Conservation (phyloP, 2,329 filamentous ascomycete genomes). For the Ophiostoma tasmaniense region DNA sequence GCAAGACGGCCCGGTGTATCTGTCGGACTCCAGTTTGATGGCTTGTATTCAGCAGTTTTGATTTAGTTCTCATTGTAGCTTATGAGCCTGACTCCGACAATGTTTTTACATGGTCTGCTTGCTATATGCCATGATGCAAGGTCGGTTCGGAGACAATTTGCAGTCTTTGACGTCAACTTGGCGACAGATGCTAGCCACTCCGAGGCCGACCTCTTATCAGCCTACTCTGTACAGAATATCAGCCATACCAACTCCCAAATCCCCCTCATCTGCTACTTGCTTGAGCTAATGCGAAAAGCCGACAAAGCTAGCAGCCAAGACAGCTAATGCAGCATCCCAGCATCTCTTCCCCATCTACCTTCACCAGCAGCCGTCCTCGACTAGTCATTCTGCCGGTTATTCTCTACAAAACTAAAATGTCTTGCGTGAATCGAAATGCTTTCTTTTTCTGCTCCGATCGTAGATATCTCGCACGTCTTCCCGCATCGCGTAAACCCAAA, state of each 20-base stretch:
- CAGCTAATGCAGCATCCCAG: not conserved
- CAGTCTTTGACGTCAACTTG: no score
- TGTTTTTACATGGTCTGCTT: no score
- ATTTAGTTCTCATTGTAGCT: no score
- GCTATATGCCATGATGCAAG: no score
- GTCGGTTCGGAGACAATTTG: no score
- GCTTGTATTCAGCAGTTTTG: no score
- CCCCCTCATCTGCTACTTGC: not conserved
- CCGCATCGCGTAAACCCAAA: not conserved
- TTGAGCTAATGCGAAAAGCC: not conserved
- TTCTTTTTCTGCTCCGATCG: not conserved
- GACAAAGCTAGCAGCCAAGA: not conserved
- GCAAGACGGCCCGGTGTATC: not conserved
- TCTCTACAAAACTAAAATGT: not conserved
- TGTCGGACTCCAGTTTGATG: not conserved
- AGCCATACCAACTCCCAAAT: not conserved
- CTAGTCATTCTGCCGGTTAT: not conserved
- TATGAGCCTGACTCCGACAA: no score
- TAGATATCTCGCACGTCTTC: not conserved
- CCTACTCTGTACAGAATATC: no score
- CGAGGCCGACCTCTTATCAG: no score
- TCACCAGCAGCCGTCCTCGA: not conserved
- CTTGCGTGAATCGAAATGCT: not conserved
- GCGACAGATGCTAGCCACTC: no score
- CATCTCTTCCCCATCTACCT: not conserved